phyloP scores from a whole-genome alignment of 805 yeast species.

The Saccharomycodes ludwigii region DNA sequence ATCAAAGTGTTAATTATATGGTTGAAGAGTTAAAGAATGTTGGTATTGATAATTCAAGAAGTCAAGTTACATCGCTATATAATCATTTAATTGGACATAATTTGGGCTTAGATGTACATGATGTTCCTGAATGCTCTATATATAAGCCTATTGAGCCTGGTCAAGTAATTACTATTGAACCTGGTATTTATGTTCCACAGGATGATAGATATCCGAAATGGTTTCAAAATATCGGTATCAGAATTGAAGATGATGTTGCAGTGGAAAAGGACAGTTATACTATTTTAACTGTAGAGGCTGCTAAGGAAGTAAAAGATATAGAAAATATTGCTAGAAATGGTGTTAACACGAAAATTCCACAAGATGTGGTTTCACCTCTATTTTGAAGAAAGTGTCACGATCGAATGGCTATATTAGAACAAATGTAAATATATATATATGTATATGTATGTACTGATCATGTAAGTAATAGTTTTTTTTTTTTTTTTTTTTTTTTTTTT shows the following conservation, averaged over 20 bases:
- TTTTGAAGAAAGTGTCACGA: constrained; percentile 8
- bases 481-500: constrained; percentile 1
- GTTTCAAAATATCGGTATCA: constrained; percentile 80
- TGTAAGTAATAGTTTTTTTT: too few species aligned
- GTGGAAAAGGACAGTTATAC: constrained; percentile 50
- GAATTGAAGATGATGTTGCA: constrained; percentile 90
- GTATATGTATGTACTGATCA: background rate
- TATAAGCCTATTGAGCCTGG: constrained; percentile 42
- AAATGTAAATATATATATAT: background rate
- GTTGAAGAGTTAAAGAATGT: constrained; percentile 54
- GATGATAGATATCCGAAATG: constrained; percentile 61
- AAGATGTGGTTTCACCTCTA: constrained; percentile 28
- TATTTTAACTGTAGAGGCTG: constrained; percentile 68
- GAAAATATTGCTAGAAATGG: constrained; percentile 57
- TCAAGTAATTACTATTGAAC: constrained; percentile 89
- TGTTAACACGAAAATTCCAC: constrained; percentile 34
- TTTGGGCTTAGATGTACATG: constrained; percentile 86
- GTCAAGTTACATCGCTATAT: constrained; percentile 44
- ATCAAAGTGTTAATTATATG: constrained; percentile 46
- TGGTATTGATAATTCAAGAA: constrained; percentile 47
- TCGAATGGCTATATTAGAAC: constrained; percentile 6
- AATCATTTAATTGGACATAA: constrained; percentile 97
- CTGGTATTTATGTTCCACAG: constrained; percentile 84
- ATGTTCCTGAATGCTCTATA: constrained; percentile 54
- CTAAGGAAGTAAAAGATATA: constrained; percentile 74